These are phyloP conservation scores for Chrysosporium queenslandicum DNA, from an alignment of 2,329 filamentous ascomycete genomes.

Conservation along the genomic window DNA sequence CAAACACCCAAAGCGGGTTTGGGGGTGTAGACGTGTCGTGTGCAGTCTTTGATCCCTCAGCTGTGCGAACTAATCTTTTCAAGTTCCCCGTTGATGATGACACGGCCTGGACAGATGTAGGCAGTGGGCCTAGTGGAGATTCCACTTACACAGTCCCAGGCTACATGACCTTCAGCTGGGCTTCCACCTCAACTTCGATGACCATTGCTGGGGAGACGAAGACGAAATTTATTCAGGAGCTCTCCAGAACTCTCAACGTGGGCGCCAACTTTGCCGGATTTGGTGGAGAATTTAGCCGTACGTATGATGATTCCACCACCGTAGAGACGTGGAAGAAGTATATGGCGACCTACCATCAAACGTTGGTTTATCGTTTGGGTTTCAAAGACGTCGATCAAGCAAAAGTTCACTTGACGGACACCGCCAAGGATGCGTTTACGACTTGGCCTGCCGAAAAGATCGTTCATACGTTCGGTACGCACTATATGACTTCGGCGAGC, in stretches of 20 bases:
- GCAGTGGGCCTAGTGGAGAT: conserved; percentile 4
- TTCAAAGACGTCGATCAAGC: conserved; percentile 7
- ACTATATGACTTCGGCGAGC: conserved; percentile 7
- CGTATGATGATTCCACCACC: conserved; percentile 5
- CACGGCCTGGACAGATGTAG: conserved; percentile 6
- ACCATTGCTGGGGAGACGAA: conserved; percentile 4
- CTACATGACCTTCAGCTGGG: conserved; percentile 10
- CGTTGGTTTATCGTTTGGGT: background rate
- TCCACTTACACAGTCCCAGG: conserved; percentile 6
- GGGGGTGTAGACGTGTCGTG: conserved; percentile 5
- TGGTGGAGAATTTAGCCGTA: conserved; percentile 9
- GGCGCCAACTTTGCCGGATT: conserved; percentile 7
- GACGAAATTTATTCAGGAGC: conserved; percentile 9
- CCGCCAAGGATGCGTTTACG: conserved; percentile 4
- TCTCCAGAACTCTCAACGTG: conserved; percentile 4
- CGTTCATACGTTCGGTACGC: conserved; percentile 8
- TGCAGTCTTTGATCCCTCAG: conserved; percentile 7
- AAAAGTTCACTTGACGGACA: background rate
- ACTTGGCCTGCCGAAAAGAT: conserved; percentile 8
- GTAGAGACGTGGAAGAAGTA: conserved; percentile 9
- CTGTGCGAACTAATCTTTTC: conserved; percentile 7
- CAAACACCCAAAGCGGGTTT: conserved; percentile 7
- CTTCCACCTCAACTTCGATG: conserved; percentile 7
- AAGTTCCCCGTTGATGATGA: conserved; percentile 6
- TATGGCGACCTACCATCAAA: conserved; percentile 9